Evolutionary conservation across 768 basidiomycete species (phyloP), one percentile per base, ranked within the genome.

Genomic region (Podaxis sp.): DNA sequence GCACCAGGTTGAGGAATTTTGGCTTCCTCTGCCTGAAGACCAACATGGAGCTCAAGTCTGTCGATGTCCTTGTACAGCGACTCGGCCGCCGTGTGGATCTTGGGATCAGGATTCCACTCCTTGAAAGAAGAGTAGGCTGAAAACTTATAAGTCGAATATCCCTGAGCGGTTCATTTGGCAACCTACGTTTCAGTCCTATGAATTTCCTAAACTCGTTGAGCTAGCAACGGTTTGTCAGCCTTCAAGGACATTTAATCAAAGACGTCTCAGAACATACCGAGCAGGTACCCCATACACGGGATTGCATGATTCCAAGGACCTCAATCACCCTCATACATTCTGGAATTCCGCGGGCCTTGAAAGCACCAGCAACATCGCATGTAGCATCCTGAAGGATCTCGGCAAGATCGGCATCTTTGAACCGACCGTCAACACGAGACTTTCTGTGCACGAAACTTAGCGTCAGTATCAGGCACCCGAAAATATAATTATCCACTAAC

Each of bases 21-120:
- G 2, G 88, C 69, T 66, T 92, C 79, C 71, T 94, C 92, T 4
- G 89, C 89, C 74, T 87, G 86, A 33, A 90, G 73, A 9, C 88
- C 88, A 33, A 86, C 90, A 68, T 93, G 83, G 11, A 94, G 82
- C 69, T 94, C 93, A 37, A 94, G 81, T 70, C 90, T 88, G 66
- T 93, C 85, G 60, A 93, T 88, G 65, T 90, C 80, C 51, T 79
- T 80, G 68, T 93, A 92, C 15, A 93, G 79, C 7, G 80, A 74
- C 53, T 82, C 78, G 0, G 93, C 93, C 1, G 87, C 82, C 13
- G 69, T 86, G 61, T 82, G 69, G 56, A 92, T 85, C 36, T 77
- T 73, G 13, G 77, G 72, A 60, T 89, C 77, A 0, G 82, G 80
- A 69, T 90, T 91, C 91, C 91, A 93, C 63, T 91, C 88, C 67